Evolutionary conservation across 2,329 filamentous ascomycete genomes (phyloP), one percentile per base, ranked within the genome.

Genomic region (Neurospora sp.): DNA sequence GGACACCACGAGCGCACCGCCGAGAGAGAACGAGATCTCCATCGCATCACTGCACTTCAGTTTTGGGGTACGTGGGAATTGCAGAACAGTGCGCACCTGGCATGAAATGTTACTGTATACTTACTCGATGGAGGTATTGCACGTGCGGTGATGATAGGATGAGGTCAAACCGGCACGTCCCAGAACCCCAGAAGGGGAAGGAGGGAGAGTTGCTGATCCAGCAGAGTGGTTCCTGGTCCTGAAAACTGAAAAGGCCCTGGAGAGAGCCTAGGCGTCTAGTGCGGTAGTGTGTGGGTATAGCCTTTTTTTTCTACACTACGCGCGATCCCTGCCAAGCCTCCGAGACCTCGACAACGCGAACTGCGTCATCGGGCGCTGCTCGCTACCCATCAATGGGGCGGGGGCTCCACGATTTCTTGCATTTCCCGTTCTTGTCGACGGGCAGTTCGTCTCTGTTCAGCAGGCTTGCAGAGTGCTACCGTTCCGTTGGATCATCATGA

Each of bases 361-460:
- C 71, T 68, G 66, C 69, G 72, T 70, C 70, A 71, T 72, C 58
- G 5, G 28, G 28, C 28, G 70, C 58, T 67, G 68, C 39, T 69
- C 28, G 23, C 7, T 33, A 33, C 28, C 28, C 46, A 58, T 33
- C 23, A 28, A 62, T 62, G 28, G 72, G 70, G 72, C 66, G 71
- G 62, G 66, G 62, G 69, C 42, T 62, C 52, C 68, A 66, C 69
- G 67, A 62, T 67, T 46, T 68, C 42, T 15, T 42, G 46, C 38
- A 23, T 58, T 58, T 33, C 13, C 52, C 23, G 23, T 33, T 58
- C 52, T 58, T 58, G 52, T 58, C 52, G 52, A 58, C 13, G 52
- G 52, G 46, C 19, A 58, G 46, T 15, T 58, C 46, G 46, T 58
- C 19, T 58, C 23, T 58, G 46, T 17, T 58, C 52, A 58, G 23